Conservation (phyloP, 768 basidiomycete species). For the Fomitopsis serialis region DNA sequence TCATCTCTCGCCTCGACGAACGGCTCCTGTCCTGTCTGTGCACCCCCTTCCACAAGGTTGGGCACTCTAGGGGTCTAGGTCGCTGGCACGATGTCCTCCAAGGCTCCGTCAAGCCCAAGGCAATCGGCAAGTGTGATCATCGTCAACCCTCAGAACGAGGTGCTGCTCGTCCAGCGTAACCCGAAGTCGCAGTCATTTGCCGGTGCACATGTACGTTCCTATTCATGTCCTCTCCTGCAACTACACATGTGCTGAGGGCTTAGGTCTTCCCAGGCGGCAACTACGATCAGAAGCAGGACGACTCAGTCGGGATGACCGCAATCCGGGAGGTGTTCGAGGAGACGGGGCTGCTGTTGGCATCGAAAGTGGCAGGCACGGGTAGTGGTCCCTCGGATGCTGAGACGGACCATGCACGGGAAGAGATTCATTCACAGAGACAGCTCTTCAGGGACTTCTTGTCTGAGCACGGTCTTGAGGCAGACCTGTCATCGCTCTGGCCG, state of each 20-base stretch:
- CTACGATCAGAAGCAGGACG: conserved; percentile 55
- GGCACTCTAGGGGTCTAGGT: not conserved
- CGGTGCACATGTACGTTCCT: conserved; percentile 53
- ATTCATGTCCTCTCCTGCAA: not conserved
- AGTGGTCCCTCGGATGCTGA: conserved; percentile 27
- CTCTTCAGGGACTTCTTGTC: conserved; percentile 50
- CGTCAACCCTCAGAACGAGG: conserved; percentile 60
- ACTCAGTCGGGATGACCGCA: conserved; percentile 52
- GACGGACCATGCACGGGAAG: conserved; percentile 49
- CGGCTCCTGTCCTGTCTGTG: too few species aligned
- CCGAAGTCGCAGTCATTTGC: conserved; percentile 59
- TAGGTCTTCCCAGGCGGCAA: conserved; percentile 81
- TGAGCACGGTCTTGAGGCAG: conserved; percentile 37
- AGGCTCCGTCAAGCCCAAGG: conserved; percentile 31
- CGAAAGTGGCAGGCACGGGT: conserved; percentile 17
- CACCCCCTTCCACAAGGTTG: too few species aligned
- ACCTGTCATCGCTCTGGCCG: conserved; percentile 46
- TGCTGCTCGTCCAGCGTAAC: conserved; percentile 67
- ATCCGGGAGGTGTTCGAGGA: conserved; percentile 79
- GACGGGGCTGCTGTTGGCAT: conserved; percentile 59
- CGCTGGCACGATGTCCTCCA: not conserved
- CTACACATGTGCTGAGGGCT: not conserved
- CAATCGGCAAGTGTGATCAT: conserved; percentile 66
- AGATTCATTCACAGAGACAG: conserved; percentile 47
- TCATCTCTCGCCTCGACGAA: too few species aligned